Evolutionary conservation across 2,329 filamentous ascomycete species (phyloP).

Genomic region (Colletotrichum noveboracense): DNA sequence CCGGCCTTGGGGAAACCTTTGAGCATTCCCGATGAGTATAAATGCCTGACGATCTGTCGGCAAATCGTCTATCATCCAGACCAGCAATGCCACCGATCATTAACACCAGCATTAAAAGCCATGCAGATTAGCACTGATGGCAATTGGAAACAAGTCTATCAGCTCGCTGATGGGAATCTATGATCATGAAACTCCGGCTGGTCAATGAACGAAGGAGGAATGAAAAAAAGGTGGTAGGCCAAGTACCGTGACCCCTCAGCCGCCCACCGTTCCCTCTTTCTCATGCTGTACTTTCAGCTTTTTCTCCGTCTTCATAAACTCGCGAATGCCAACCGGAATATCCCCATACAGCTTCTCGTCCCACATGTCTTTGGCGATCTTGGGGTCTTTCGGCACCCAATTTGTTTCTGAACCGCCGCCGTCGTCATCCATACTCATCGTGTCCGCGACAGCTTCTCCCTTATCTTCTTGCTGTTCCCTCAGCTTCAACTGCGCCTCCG

Average conservation of each 20-base stretch:
- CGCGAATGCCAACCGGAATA: conserved; percentile 89
- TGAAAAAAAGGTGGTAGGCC: background rate
- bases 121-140: background rate
- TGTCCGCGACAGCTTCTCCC: conserved; percentile 32
- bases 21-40: background rate
- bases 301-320: conserved; percentile 99
- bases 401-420: conserved; percentile 76
- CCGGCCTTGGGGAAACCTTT: background rate
- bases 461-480: conserved; percentile 30
- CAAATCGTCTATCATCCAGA: background rate
- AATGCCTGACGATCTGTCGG: background rate
- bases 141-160: background rate
- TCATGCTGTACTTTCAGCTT: conserved; percentile 77
- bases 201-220: background rate
- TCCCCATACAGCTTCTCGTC: conserved; percentile 75
- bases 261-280: conserved; percentile 55
- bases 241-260: conserved; percentile 31
- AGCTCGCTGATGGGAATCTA: background rate
- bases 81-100: background rate
- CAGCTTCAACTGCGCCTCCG: conserved; percentile 65
- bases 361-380: conserved; percentile 58
- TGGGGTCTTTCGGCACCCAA: conserved; percentile 56
- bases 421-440: conserved; percentile 77
- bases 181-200: background rate
- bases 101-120: background rate